phyloP scores from a whole-genome alignment of 257 asterid species.

The Handroanthus guayacan region DNA sequence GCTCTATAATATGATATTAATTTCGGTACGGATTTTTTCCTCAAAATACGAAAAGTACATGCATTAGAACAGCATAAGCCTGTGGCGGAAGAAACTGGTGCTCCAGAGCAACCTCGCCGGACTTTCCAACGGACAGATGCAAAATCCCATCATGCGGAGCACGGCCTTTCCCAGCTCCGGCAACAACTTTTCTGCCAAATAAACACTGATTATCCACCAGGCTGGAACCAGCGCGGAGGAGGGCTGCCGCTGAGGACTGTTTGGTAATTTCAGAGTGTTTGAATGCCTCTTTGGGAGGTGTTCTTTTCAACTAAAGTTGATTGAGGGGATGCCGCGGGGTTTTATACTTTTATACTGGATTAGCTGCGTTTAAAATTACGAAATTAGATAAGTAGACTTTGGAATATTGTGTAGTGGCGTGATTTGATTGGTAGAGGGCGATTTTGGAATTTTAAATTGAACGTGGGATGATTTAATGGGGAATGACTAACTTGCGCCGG shows the following conservation, averaged over 20 bases:
- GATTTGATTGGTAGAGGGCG: constrained; percentile 28
- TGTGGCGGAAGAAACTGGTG: constrained; percentile 81
- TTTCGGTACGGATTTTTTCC: background rate
- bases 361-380: background rate
- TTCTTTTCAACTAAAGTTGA: background rate
- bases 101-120: constrained; percentile 79
- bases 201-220: background rate
- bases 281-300: background rate
- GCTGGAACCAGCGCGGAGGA: background rate
- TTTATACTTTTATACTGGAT: constrained; percentile 35
- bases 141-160: constrained; percentile 66
- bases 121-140: constrained; percentile 63
- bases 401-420: background rate
- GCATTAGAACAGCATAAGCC: constrained; percentile 60
- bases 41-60: background rate
- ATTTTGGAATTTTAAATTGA: background rate
- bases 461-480: background rate
- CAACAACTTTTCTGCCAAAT: background rate
- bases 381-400: constrained; percentile 23
- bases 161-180: constrained; percentile 52
- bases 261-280: constrained; percentile 1
- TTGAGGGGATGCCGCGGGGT: background rate
- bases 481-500: constrained; percentile 37
- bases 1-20: background rate
- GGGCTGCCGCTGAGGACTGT: constrained; percentile 30